Conservation (phyloP, 768 basidiomycete genomes). For the Lactifluus echinatus region DNA sequence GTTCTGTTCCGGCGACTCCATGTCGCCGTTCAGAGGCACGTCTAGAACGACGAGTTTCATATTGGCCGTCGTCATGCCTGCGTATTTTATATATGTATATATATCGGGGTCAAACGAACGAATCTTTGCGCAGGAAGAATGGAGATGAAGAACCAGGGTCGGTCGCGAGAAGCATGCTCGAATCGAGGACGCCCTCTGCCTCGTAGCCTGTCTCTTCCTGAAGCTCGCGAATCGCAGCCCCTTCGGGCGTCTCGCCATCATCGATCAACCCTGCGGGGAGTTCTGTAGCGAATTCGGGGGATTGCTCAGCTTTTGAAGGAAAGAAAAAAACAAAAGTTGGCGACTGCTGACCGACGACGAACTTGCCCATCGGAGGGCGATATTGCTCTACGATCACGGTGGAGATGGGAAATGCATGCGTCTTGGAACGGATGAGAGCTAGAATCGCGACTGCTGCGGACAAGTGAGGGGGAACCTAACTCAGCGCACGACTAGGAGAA, state of each 20-base stretch:
- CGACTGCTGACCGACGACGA: conserved; percentile 51
- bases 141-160: conserved; percentile 53
- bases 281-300: conserved; percentile 29
- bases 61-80: conserved; percentile 90
- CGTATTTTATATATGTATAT: not conserved
- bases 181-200: conserved; percentile 53
- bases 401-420: conserved; percentile 59
- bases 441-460: conserved; percentile 73
- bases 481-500: not conserved
- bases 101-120: too few relatives aligned
- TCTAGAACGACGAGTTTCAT: conserved; percentile 79
- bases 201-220: conserved; percentile 90
- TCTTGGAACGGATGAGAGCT: conserved; percentile 69
- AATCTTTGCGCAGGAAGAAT: not conserved
- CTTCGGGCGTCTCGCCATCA: conserved; percentile 71
- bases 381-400: conserved; percentile 89
- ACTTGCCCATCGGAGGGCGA: conserved; percentile 75
- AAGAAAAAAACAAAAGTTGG: not conserved
- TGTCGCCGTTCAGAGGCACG: conserved; percentile 54
- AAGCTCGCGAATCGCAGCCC: conserved; percentile 80
- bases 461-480: not conserved
- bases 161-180: conserved; percentile 50
- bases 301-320: not conserved
- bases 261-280: conserved; percentile 77
- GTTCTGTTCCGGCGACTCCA: conserved; percentile 63